Conservation (phyloP, 352 stramenopile species). For the Phytophthora agathidicida region DNA sequence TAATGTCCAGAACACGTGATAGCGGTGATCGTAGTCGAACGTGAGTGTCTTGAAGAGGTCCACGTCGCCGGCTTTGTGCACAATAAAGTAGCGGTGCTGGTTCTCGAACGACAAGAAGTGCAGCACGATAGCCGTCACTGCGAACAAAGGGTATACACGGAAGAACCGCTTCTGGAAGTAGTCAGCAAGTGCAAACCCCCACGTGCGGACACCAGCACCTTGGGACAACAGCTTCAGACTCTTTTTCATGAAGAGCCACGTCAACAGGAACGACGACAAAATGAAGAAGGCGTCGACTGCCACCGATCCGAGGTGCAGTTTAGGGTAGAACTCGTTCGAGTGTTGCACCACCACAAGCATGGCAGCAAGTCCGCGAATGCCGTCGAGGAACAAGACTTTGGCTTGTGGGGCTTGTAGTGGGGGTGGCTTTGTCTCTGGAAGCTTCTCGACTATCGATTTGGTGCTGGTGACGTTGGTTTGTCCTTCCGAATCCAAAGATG, state of each 20-base stretch:
- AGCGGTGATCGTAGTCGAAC: constrained; percentile 40
- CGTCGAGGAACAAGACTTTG: constrained; percentile 42
- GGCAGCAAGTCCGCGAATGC: constrained; percentile 43
- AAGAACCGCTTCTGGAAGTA: constrained; percentile 63
- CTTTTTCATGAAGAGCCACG: constrained; percentile 44
- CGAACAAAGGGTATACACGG: constrained; percentile 61
- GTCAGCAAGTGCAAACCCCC: constrained; percentile 32
- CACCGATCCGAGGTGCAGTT: constrained; percentile 26
- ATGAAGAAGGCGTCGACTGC: constrained; percentile 55
- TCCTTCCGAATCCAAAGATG: constrained; percentile 13
- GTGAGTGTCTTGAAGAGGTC: constrained; percentile 41
- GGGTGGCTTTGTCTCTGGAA: background rate
- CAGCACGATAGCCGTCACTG: constrained; percentile 34
- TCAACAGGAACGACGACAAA: constrained; percentile 49
- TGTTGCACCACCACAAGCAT: constrained; percentile 36
- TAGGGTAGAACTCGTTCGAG: constrained; percentile 23
- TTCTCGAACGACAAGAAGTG: constrained; percentile 32
- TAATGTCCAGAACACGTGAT: constrained; percentile 59
- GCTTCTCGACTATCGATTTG: constrained; percentile 8
- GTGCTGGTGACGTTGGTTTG: constrained; percentile 1
- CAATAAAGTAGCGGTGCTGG: constrained; percentile 35
- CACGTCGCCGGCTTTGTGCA: constrained; percentile 28
- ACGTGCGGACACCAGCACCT: constrained; percentile 16
- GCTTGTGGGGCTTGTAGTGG: background rate
- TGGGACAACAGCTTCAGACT: constrained; percentile 30